phyloP scores from a whole-genome alignment of 2,329 filamentous ascomycete genomes.

The Diaporthe eres region DNA sequence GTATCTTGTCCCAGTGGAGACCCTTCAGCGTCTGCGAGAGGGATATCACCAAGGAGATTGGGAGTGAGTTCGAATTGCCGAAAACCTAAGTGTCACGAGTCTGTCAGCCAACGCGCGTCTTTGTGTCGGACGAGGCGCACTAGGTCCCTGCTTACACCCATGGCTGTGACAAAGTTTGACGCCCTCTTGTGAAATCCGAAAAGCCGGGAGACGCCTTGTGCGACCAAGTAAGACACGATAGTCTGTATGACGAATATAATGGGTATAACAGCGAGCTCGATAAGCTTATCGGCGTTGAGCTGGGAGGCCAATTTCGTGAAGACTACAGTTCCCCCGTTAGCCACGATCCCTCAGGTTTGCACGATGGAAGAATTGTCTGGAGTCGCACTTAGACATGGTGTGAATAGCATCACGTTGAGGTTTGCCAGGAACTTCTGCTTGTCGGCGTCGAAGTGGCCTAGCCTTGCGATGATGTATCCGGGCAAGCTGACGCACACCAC shows the following conservation, averaged over 20 bases:
- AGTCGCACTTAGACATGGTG: slow-evolving; percentile 89
- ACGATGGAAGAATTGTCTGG: not conserved
- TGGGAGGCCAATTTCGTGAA: slow-evolving; percentile 98
- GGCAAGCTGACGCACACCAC: slow-evolving; percentile 96
- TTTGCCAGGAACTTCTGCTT: slow-evolving; percentile 98
- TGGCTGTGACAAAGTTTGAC: slow-evolving; percentile 94
- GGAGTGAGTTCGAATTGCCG: slow-evolving; percentile 97
- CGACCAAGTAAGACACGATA: slow-evolving; percentile 84
- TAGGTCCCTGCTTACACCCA: slow-evolving; percentile 70
- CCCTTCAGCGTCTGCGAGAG: slow-evolving; percentile 92
- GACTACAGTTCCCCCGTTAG: slow-evolving; percentile 67
- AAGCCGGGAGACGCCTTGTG: slow-evolving; percentile 77
- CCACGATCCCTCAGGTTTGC: not conserved
- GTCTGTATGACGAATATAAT: slow-evolving; percentile 93
- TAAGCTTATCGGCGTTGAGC: slow-evolving; percentile 89
- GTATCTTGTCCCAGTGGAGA: slow-evolving; percentile 92
- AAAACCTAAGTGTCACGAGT: slow-evolving; percentile 72
- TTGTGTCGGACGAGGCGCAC: not conserved
- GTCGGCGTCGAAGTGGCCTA: slow-evolving; percentile 95
- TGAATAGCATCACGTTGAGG: slow-evolving; percentile 96
- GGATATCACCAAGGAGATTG: slow-evolving; percentile 95
- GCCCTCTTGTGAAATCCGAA: slow-evolving; percentile 89
- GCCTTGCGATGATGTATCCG: slow-evolving; percentile 90
- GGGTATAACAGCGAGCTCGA: slow-evolving; percentile 94
- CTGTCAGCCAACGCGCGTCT: slow-evolving; percentile 36